These are phyloP conservation scores for Apiospora phragmitis DNA, from an alignment of 2,329 filamentous ascomycete species.

Conservation along the genomic window DNA sequence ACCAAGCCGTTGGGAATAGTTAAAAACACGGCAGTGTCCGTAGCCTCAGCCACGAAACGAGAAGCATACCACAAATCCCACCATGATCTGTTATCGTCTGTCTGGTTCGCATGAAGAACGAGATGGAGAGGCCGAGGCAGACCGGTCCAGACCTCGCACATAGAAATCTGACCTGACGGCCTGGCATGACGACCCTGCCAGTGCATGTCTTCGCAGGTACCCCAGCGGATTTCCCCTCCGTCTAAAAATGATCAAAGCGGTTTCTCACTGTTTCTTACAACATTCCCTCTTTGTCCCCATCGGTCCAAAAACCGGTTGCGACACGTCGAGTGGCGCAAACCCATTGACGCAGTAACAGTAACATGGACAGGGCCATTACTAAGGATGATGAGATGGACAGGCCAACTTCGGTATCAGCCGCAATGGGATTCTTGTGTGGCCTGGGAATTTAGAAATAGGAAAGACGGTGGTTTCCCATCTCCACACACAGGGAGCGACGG, in stretches of 20 bases:
- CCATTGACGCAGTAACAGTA: conserved; percentile 2
- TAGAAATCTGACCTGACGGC: background rate
- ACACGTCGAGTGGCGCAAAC: background rate
- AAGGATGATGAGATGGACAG: conserved; percentile 29
- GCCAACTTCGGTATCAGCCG: conserved; percentile 31
- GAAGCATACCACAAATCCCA: background rate
- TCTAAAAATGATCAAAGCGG: background rate
- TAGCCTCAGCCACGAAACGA: background rate
- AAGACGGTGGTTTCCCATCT: conserved; percentile 31
- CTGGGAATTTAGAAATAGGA: conserved; percentile 31
- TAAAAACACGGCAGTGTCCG: background rate
- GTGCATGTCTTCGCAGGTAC: background rate
- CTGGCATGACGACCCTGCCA: background rate
- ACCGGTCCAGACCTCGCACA: background rate
- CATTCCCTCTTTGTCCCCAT: background rate
- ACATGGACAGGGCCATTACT: background rate
- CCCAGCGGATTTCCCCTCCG: background rate
- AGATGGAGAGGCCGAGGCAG: background rate
- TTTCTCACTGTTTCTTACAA: background rate
- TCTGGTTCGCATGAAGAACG: background rate
- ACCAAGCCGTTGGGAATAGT: background rate
- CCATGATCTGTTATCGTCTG: background rate
- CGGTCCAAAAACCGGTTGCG: background rate
- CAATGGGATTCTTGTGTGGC: conserved; percentile 31
- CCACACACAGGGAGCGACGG: conserved; percentile 15